A percentile compares a stretch with the other conserved stretches of the same genome.
Evolutionary conservation across 164 flowering plant species (phyloP).

Genomic region (Dillenia turbinata): DNA sequence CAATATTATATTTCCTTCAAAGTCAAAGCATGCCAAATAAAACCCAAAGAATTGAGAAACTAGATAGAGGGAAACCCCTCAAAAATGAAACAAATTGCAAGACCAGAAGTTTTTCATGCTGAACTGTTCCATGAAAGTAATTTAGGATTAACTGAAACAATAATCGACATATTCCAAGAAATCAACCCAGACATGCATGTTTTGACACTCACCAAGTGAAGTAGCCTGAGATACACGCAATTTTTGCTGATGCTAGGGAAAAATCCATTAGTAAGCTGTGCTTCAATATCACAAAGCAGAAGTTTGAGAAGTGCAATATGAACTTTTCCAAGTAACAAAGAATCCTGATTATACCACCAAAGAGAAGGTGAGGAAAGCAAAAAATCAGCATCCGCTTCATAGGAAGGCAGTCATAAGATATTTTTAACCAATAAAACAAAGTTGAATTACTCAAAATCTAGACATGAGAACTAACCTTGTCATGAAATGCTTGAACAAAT

Average conservation of each 20-base stretch:
- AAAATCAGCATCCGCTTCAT: neutral
- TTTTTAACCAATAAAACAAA: neutral
- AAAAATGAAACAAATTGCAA: too few species aligned
- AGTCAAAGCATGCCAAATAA: too few species aligned
- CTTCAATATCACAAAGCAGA: slow-evolving; percentile 61
- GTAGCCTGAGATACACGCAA: slow-evolving; percentile 64
- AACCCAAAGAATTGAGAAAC: too few species aligned
- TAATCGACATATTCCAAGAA: too few species aligned
- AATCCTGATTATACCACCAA: slow-evolving; percentile 44
- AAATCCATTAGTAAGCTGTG: slow-evolving; percentile 45
- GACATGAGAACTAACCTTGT: slow-evolving; percentile 49
- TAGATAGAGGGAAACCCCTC: too few species aligned
- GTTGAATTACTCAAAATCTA: neutral
- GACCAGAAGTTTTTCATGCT: too few species aligned
- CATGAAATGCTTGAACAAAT: slow-evolving; percentile 88
- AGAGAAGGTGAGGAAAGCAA: slow-evolving; percentile 3
- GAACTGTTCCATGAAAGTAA: too few species aligned
- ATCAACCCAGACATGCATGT: neutral
- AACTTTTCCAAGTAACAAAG: slow-evolving; percentile 75
- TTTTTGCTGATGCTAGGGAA: slow-evolving; percentile 45
- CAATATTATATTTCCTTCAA: too few species aligned
- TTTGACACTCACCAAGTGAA: slow-evolving; percentile 62
- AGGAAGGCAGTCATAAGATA: neutral
- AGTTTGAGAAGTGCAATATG: slow-evolving; percentile 70
- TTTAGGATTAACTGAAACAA: too few species aligned